Evolutionary conservation across 192 early-diverging fungal genomes (phyloP), one percentile per base, ranked within the genome.

Genomic region (Backusella liffmaniae): DNA sequence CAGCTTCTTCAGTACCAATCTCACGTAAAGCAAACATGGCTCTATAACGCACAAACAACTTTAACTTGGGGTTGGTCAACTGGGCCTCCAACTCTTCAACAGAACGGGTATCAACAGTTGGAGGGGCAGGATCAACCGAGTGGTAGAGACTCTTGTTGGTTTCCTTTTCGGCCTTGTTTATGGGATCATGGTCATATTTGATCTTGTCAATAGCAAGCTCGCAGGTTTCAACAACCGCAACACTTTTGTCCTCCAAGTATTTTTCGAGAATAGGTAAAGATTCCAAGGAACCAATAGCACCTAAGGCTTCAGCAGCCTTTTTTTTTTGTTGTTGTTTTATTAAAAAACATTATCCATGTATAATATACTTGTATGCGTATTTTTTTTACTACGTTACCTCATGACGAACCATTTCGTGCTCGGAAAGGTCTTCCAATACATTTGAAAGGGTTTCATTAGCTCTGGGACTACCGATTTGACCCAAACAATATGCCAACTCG

Each of bases 351-450:
- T 8, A 51, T 16, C 42, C 1, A n/a, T 51, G 3, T 41, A 41
- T 7, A 41, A 41, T 41, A 41, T 10, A 7, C 39, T 41, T 41
- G 39, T 41, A 8, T 41, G 0, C 9, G 0, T 39, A 0, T 13
- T 44, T 44, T 44, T 44, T 44, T 13, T 44, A 15, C 15, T 44
- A 44, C 42, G 77, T 35, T 66, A 87, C 89, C 85, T 99, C 98
- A 80, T 99, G 98, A 5, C 98, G 89, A 66, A 98, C 97, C 98
- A 99, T 99, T 41, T 92, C 91, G 76, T 96, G 93, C 77, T 97
- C 89, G 18, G 81, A 76, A 69, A 77, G 81, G 53, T 90, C 79
- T n/a, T 83, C 86, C 74, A 99, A 85, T 10, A 97, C 93, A 30
- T 76, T 72, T 49, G 81, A 76, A 5, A 99, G 86, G 18, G 88